These are phyloP conservation scores for Deuterostichococcus epilithicus DNA, from an alignment of 139 green algal genomes.

Conservation along the genomic window DNA sequence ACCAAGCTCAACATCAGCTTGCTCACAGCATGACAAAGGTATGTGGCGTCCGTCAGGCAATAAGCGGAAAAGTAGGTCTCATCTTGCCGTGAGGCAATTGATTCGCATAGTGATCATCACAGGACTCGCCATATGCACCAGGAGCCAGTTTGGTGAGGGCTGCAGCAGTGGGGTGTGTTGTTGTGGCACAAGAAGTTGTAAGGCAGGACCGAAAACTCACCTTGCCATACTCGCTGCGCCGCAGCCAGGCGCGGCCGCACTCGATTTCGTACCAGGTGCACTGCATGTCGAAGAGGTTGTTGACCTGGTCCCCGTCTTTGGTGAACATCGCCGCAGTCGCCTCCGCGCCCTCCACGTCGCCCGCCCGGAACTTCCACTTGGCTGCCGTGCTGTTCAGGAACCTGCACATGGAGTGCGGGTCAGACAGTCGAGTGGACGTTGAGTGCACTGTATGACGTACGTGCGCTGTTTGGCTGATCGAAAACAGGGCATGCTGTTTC, in stretches of 20 bases:
- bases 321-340: conserved; percentile 82
- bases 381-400: conserved; percentile 88
- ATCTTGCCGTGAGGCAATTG: not conserved
- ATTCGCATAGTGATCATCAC: not conserved
- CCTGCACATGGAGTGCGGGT: too few species aligned
- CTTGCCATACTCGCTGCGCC: conserved; percentile 39
- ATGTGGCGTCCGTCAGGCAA: not conserved
- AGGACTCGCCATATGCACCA: not conserved
- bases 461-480: too few species aligned
- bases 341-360: conserved; percentile 62
- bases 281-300: conserved; percentile 96
- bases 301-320: conserved; percentile 77
- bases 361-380: conserved; percentile 64
- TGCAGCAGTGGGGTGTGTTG: too few species aligned
- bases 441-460: too few species aligned
- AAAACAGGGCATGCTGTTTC: too few species aligned
- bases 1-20: too few species aligned
- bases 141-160: too few species aligned
- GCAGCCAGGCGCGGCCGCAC: conserved; percentile 62
- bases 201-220: conserved; percentile 8
- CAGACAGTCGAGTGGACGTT: too few species aligned
- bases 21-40: too few species aligned
- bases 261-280: conserved; percentile 96
- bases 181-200: not conserved
- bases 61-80: conserved; percentile 1